These are phyloP conservation scores for Amylostereum areolatum DNA, from an alignment of 1,284 basidiomycete genomes.

Conservation along the genomic window DNA sequence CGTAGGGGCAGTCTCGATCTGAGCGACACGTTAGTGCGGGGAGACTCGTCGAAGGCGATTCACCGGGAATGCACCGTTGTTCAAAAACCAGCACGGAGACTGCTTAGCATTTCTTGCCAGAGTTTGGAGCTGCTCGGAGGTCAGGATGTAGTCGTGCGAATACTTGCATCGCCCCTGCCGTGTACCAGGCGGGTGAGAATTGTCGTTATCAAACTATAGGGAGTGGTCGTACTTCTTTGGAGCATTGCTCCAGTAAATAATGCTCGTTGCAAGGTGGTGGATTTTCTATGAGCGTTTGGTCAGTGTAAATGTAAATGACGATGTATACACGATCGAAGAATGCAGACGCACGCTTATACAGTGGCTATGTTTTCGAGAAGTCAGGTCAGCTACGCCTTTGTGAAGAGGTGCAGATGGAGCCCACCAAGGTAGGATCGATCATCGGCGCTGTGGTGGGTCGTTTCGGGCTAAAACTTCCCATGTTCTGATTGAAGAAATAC, in stretches of 20 bases:
- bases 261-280: slow-evolving; percentile 79
- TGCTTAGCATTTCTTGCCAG: slow-evolving; percentile 71
- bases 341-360: slow-evolving; percentile 29
- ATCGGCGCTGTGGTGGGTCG: slow-evolving; percentile 1
- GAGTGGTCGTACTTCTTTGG: slow-evolving; percentile 55
- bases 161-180: slow-evolving; percentile 67
- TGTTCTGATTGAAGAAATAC: too few species aligned
- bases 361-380: slow-evolving; percentile 19
- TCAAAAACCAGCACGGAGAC: slow-evolving; percentile 74
- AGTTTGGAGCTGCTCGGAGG: slow-evolving; percentile 57
- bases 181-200: slow-evolving; percentile 8
- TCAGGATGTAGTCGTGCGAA: slow-evolving; percentile 70
- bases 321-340: too few species aligned
- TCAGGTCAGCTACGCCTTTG: background rate
- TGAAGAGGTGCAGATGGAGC: background rate
- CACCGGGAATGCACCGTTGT: slow-evolving; percentile 45
- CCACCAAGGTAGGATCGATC: slow-evolving; percentile 12
- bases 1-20: slow-evolving; percentile 69
- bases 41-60: background rate
- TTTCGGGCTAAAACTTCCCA: too few species aligned
- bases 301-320: slow-evolving; percentile 5
- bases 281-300: slow-evolving; percentile 35
- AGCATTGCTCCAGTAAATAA: slow-evolving; percentile 66
- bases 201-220: background rate
- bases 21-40: background rate